phyloP scores from a whole-genome alignment of 2,329 filamentous ascomycete species.

The Talaromyces islandicus region DNA sequence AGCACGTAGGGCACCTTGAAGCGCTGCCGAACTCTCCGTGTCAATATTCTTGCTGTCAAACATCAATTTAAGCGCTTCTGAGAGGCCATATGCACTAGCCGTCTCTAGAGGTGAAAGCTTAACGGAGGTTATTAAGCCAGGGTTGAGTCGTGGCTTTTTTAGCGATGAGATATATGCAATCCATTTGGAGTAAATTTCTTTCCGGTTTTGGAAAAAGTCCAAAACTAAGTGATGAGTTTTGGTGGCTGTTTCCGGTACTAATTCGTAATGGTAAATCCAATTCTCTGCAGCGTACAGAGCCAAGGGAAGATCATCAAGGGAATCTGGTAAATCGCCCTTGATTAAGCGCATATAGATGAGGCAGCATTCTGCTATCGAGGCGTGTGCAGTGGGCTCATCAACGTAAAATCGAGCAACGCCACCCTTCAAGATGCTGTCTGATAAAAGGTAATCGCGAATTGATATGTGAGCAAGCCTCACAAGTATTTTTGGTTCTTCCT shows the following conservation, averaged over 20 bases:
- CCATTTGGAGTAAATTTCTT: slow-evolving; percentile 1
- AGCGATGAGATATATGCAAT: too few species aligned
- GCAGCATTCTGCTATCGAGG: slow-evolving; percentile 6
- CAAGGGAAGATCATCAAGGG: background rate
- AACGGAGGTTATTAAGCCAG: too few species aligned
- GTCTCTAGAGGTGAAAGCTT: slow-evolving; percentile 7
- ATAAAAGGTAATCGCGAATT: slow-evolving; percentile 9
- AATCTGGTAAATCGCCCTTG: background rate
- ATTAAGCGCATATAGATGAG: slow-evolving; percentile 4
- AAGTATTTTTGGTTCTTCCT: background rate
- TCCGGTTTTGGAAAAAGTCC: slow-evolving; percentile 2
- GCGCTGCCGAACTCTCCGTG: background rate
- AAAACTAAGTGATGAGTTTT: slow-evolving; percentile 2
- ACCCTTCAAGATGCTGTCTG: background rate
- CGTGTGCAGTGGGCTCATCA: background rate
- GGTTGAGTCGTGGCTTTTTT: too few species aligned
- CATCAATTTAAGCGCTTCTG: background rate
- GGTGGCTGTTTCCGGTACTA: background rate
- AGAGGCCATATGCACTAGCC: background rate
- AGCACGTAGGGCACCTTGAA: slow-evolving; percentile 2
- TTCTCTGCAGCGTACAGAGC: background rate
- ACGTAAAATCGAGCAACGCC: slow-evolving; percentile 1
- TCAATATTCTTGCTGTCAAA: background rate
- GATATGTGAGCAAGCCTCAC: slow-evolving; percentile 9
- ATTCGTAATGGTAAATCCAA: slow-evolving; percentile 8